phyloP scores from a whole-genome alignment of 495 filamentous ascomycete genomes.

The Penicillium robsamsonii region DNA sequence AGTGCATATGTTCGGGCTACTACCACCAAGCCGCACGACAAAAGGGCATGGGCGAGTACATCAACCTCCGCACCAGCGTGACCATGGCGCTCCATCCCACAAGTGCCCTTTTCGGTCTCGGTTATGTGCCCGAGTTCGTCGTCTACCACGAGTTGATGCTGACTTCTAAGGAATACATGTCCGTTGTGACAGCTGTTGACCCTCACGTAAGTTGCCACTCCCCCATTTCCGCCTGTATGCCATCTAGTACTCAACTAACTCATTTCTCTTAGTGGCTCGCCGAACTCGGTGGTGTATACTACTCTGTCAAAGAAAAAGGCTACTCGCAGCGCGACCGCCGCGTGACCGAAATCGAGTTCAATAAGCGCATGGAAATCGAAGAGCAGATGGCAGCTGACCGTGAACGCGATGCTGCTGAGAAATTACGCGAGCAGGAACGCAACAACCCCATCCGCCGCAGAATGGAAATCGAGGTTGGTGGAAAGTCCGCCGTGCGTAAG shows the following conservation, averaged over 20 bases:
- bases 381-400: conserved; percentile 89
- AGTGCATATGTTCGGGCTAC: conserved; percentile 96
- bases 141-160: conserved; percentile 98
- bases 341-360: conserved; percentile 92
- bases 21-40: conserved; percentile 98
- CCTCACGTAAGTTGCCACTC: conserved; percentile 59
- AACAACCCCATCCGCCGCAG: conserved; percentile 37
- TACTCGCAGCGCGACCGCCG: conserved; percentile 87
- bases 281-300: conserved; percentile 97
- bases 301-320: conserved; percentile 96
- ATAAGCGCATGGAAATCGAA: conserved; percentile 93
- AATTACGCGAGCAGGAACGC: conserved; percentile 50
- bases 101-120: conserved; percentile 84
- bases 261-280: conserved; percentile 73
- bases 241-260: conserved; percentile 9
- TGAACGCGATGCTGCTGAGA: conserved; percentile 55
- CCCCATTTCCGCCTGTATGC: neutral
- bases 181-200: conserved; percentile 92
- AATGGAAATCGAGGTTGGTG: conserved; percentile 41
- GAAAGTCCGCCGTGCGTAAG: conserved; percentile 37
- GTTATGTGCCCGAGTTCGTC: conserved; percentile 94
- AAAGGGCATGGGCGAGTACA: conserved; percentile 95
- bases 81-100: conserved; percentile 94
- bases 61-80: conserved; percentile 92
- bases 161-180: conserved; percentile 98